These are phyloP conservation scores for Xylariaceae sp. DNA, from an alignment of 2,329 filamentous ascomycete genomes.

Conservation along the genomic window DNA sequence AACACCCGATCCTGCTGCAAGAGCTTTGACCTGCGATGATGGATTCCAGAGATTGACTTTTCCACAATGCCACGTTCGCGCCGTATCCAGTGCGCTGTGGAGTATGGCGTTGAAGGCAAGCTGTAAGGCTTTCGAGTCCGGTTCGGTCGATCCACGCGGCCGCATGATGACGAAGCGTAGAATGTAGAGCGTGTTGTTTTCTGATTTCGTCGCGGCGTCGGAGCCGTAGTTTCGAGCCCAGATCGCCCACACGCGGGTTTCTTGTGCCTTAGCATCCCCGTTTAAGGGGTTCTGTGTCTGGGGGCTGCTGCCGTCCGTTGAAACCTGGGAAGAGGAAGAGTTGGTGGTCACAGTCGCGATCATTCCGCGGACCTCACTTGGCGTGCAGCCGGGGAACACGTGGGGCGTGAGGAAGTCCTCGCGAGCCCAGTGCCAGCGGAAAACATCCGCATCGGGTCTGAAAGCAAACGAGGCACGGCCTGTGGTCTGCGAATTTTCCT, in stretches of 20 bases:
- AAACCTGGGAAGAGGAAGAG: background rate
- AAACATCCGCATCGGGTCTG: conserved; percentile 61
- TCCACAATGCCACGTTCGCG: conserved; percentile 64
- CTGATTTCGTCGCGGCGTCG: conserved; percentile 40
- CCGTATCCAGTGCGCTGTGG: conserved; percentile 64
- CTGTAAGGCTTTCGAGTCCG: conserved; percentile 35
- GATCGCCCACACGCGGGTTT: conserved; percentile 64
- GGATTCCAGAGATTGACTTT: conserved; percentile 85
- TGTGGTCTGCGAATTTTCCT: conserved; percentile 29
- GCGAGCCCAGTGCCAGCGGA: conserved; percentile 74
- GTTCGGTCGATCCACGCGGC: conserved; percentile 2
- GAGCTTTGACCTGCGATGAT: conserved; percentile 43
- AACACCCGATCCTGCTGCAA: conserved; percentile 48
- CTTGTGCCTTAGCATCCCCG: background rate
- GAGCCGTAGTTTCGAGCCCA: conserved; percentile 66
- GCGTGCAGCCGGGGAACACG: conserved; percentile 44
- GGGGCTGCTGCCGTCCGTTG: conserved; percentile 15
- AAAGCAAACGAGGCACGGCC: conserved; percentile 59
- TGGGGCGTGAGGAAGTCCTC: conserved; percentile 72
- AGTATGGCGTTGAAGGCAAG: conserved; percentile 61
- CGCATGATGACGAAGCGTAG: conserved; percentile 64
- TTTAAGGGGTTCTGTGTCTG: background rate
- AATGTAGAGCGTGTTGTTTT: conserved; percentile 66
- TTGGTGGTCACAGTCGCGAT: conserved; percentile 42
- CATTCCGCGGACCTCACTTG: conserved; percentile 65